phyloP scores from a whole-genome alignment of 306 rosid genomes.

The Cicer pinnatifidum region DNA sequence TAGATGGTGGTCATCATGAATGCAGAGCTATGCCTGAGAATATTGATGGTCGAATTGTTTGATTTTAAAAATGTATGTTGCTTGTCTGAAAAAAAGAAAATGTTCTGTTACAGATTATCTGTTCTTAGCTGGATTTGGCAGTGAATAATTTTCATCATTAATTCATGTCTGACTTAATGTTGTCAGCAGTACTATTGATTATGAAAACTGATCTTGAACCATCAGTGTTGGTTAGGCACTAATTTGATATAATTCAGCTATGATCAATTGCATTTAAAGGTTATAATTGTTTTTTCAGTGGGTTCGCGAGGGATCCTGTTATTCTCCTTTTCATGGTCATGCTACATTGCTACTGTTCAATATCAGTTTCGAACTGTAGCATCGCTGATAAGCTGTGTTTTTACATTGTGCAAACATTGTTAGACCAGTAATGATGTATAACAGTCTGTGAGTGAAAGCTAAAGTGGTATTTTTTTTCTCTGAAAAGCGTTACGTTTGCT shows the following conservation, averaged over 20 bases:
- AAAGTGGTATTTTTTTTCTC: too few relatives aligned
- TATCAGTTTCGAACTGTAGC: too few relatives aligned
- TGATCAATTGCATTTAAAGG: conserved; percentile 1
- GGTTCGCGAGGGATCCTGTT: background rate
- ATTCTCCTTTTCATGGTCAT: background rate
- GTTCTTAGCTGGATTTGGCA: conserved; percentile 24
- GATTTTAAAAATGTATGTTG: conserved; percentile 30
- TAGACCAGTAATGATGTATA: too few relatives aligned
- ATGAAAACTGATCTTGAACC: conserved; percentile 9
- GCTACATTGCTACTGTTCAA: background rate
- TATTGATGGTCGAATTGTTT: conserved; percentile 38
- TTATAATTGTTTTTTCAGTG: background rate
- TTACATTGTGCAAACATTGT: too few relatives aligned
- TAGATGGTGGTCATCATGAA: conserved; percentile 33
- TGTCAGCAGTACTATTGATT: conserved; percentile 10
- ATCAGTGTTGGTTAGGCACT: conserved; percentile 2
- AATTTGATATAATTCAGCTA: conserved; percentile 23
- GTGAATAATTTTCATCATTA: conserved; percentile 38
- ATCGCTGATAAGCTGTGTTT: too few relatives aligned
- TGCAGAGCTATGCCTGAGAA: conserved; percentile 34
- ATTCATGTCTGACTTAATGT: conserved; percentile 7
- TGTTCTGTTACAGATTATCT: conserved; percentile 16
- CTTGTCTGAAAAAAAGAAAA: background rate
- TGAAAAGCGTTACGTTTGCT: too few relatives aligned
- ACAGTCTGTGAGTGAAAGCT: too few relatives aligned